Base-by-base conservation (phyloP, 1,284 basidiomycete genomes). In the Clitocybe nebularis region DNA sequence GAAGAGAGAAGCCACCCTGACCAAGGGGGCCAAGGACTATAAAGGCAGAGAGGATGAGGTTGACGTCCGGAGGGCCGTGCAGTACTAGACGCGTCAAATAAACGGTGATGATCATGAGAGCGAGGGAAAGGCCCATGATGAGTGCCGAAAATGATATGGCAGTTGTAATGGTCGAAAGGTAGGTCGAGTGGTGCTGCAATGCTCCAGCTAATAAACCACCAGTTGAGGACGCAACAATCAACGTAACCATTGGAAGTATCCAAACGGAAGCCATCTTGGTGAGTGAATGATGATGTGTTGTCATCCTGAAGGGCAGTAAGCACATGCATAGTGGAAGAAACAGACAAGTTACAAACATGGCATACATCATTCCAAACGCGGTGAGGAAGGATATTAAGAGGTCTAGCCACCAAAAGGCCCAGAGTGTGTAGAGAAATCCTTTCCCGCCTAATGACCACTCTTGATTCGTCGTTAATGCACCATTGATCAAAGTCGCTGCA, bases 341-440 rank as follows among this genome's bases (percentile, higher is more conserved):
- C 17, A 16, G 17, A 39, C 5, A 23, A 30, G 22, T 4, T 6
- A 47, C 51, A 30, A 25, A 54, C 55, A 56, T 56, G 29, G 39
- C 33, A 41, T 47, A 50, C 9, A 56, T 39, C 45, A 56, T 49
- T 17, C 49, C 47, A 33, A 56, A 54, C 5, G 53, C 47, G 36
- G 47, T 54, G 3, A 49, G 8, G 28, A 50, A 49, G 14, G 54
- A 56, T 3, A 56, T 20, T 3, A 22, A 36, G 34, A 53, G 32
- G 37, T 53, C 54, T 22, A 47, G 1, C 54, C 53, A 56, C 54
- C 54, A 56, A 29, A 56, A 48, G 11, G 51, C 49, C 54, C 54
- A 56, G 5, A 56, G 43, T 4, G 51, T 36, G 36, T 51, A 56
- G 21, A 54, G 39, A 23, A 54, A 54, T 11, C 49, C 45, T 11